Evolutionary conservation across 2,329 filamentous ascomycete genomes (phyloP).

Genomic region (Fusarium equiseti): DNA sequence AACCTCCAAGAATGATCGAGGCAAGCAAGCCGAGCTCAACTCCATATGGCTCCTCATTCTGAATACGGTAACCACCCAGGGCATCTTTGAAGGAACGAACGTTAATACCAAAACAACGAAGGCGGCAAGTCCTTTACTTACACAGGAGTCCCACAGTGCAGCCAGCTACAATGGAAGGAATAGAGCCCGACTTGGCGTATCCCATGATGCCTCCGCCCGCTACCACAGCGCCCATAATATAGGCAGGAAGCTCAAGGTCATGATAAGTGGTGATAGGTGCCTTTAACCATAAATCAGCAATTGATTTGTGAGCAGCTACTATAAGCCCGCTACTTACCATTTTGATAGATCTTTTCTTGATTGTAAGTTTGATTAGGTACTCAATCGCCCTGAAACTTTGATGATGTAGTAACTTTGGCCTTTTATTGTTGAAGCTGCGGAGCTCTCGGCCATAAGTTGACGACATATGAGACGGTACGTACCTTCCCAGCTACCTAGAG

Average conservation of each 20-base stretch:
- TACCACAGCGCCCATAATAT: slow-evolving; percentile 83
- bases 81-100: slow-evolving; percentile 64
- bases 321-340: slow-evolving; percentile 20
- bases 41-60: slow-evolving; percentile 81
- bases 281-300: slow-evolving; percentile 15
- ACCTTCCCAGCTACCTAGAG: not conserved
- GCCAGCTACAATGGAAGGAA: slow-evolving; percentile 89
- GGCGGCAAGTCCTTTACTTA: slow-evolving; percentile 52
- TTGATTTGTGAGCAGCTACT: no score
- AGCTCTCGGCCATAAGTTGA: slow-evolving; percentile 29
- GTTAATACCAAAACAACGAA: not conserved
- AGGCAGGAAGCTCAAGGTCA: slow-evolving; percentile 70
- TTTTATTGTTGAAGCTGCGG: slow-evolving; percentile 7
- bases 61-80: slow-evolving; percentile 84
- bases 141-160: slow-evolving; percentile 79
- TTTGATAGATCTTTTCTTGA: not conserved
- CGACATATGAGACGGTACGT: slow-evolving; percentile 31
- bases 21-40: slow-evolving; percentile 91
- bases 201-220: slow-evolving; percentile 89
- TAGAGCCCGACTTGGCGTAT: slow-evolving; percentile 84
- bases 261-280: slow-evolving; percentile 31
- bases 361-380: not conserved
- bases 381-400: not conserved
- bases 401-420: slow-evolving; percentile 5
- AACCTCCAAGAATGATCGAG: slow-evolving; percentile 84